Evolutionary conservation across 2,329 filamentous ascomycete genomes (phyloP).

Genomic region (Fusarium tjaetaba): DNA sequence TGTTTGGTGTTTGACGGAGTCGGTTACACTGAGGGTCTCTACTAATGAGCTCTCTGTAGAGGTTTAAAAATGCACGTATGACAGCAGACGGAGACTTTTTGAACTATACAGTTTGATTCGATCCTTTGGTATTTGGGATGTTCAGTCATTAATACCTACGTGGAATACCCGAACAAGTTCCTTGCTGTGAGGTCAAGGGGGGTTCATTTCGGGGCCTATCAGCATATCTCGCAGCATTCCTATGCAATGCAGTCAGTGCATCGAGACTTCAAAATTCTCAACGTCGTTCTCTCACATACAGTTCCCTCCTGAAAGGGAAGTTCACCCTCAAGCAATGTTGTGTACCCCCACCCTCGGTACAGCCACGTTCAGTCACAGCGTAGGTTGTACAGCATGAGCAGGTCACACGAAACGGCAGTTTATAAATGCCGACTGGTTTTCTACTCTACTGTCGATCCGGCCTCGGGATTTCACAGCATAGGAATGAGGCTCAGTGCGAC

Average conservation of each 20-base stretch:
- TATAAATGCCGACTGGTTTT: neutral
- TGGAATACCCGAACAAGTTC: neutral
- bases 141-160: neutral
- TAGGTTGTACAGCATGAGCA: constrained; percentile 26
- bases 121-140: neutral
- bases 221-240: neutral
- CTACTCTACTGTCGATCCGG: neutral
- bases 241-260: neutral
- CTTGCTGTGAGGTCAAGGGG: neutral
- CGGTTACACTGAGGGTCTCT: constrained; percentile 2
- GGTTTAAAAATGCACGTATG: neutral
- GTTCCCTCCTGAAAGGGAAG: neutral
- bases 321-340: constrained; percentile 8
- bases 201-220: neutral
- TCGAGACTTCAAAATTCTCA: neutral
- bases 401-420: constrained; percentile 18
- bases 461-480: neutral
- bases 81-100: neutral
- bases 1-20: constrained; percentile 12
- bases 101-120: neutral
- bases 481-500: neutral
- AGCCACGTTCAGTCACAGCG: constrained; percentile 30
- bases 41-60: neutral
- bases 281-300: neutral
- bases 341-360: constrained; percentile 28